A percentile compares a stretch with the other conserved stretches of the same genome.
Evolutionary conservation across 1,284 basidiomycete genomes (phyloP).

Genomic region (Malassezia caprae): DNA sequence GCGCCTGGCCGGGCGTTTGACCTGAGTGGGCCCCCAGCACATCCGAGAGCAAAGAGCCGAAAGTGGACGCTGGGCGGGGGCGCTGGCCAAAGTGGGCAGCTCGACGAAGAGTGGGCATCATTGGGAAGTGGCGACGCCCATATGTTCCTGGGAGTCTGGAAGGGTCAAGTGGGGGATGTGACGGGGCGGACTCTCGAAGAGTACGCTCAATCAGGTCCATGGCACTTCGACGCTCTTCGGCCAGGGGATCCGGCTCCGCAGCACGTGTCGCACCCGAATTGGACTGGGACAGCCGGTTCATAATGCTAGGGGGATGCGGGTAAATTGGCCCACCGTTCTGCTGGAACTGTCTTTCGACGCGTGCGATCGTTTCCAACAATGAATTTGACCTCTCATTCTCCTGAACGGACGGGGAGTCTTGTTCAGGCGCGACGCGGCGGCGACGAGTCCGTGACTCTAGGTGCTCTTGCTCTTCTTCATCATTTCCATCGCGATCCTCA

Average conservation of each 20-base stretch:
- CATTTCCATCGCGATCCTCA: conserved; percentile 9
- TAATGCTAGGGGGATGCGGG: neutral
- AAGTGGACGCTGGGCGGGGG: conserved; percentile 4
- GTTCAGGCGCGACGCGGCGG: neutral
- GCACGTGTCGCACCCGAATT: neutral
- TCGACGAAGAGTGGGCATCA: neutral
- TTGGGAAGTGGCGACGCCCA: neutral
- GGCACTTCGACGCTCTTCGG: neutral
- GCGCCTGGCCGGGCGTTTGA: neutral
- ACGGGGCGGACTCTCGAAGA: neutral
- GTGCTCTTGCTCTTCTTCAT: neutral
- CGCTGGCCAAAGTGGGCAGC: neutral
- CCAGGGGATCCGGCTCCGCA: neutral
- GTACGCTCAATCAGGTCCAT: conserved; percentile 6
- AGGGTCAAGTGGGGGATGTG: conserved; percentile 8
- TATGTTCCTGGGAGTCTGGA: neutral
- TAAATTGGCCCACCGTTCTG: neutral
- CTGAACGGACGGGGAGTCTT: neutral
- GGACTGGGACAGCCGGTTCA: neutral
- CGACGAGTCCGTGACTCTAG: neutral
- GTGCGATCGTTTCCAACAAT: neutral
- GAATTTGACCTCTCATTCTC: neutral
- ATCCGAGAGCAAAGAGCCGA: conserved; percentile 12
- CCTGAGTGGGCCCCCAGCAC: conserved; percentile 6
- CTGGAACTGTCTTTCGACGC: neutral